Base-by-base conservation (phyloP, 805 yeast species). In the Sugiyamaella floridensis region DNA sequence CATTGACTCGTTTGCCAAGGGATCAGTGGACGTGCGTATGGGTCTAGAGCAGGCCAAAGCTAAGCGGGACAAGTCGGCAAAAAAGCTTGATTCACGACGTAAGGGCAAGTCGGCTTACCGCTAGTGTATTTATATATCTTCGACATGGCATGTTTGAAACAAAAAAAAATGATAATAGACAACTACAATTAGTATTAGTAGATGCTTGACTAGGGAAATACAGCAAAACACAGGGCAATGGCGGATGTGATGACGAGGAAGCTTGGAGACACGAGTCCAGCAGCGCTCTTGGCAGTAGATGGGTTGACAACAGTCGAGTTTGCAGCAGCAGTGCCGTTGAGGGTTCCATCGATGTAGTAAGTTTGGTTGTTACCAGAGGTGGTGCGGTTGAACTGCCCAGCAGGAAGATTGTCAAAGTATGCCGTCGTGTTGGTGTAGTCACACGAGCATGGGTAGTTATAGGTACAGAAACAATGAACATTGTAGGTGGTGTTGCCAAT, bases 1-100 rank as follows among this genome's bases (percentile, higher is more conserved):
- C 59, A 67, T 83, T 51, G 77, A 72, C 20, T 77, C 80, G 55
- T 85, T 85, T 68, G 72, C 74, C 49, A 80, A 80, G 66, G 90
- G 89, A 34, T 87, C 83, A 55, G 85, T 83, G 20, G 92, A 85
- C 60, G 86, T 85, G 46, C 77, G 78, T 61, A 75, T 83, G 71
- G 80, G 86, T 53, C 75, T 85, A 56, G 88, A 83, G 62, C 75
- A 86, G 51, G 81, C 83, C 19, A 64, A 70, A 53, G 74, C 72
- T 48, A 73, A 79, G 59, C 70, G 74, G 54, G 55, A 56, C n/a
- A 29, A 49, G 26, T n/a, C 49, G 41, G 22, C 43, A 26, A 48
- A 47, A 28, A 48, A 32, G n/a, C 37, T 32, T 11, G 37, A 32
- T 8, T 32, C 37, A 11, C 37, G 37, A 32, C 12, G 37, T 14